phyloP scores from a whole-genome alignment of 2,329 filamentous ascomycete species.

The Fusarium kyushuense region DNA sequence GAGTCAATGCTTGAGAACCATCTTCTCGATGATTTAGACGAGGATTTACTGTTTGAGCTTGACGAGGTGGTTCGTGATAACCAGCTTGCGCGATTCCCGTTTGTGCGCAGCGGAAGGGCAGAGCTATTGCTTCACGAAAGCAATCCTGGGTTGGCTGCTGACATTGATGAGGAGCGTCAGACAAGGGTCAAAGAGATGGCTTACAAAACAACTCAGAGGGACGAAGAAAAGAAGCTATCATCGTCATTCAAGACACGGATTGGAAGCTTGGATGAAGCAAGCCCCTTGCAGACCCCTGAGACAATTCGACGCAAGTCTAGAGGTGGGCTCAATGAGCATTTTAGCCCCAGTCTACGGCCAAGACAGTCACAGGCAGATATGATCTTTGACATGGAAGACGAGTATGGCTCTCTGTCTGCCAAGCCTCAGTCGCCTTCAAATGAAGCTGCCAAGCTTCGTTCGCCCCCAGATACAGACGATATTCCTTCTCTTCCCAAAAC shows the following conservation, averaged over 20 bases:
- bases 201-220: conserved; percentile 71
- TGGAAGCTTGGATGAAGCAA: conserved; percentile 74
- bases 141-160: conserved; percentile 71
- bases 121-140: conserved; percentile 74
- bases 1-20: conserved; percentile 94
- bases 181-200: conserved; percentile 81
- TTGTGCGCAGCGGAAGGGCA: conserved; percentile 79
- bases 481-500: conserved; percentile 49
- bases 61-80: conserved; percentile 85
- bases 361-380: conserved; percentile 79
- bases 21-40: conserved; percentile 85
- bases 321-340: conserved; percentile 63
- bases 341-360: conserved; percentile 75
- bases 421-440: conserved; percentile 49
- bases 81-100: conserved; percentile 81
- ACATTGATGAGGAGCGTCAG: conserved; percentile 76
- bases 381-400: conserved; percentile 96
- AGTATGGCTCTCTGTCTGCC: conserved; percentile 57
- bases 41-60: conserved; percentile 83
- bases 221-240: conserved; percentile 73
- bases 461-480: conserved; percentile 46
- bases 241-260: conserved; percentile 71
- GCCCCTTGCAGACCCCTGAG: conserved; percentile 57
- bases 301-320: conserved; percentile 62
- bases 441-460: conserved; percentile 33